These are phyloP conservation scores for Boletus tylopilopsis DNA, from an alignment of 768 basidiomycete genomes.

Conservation along the genomic window DNA sequence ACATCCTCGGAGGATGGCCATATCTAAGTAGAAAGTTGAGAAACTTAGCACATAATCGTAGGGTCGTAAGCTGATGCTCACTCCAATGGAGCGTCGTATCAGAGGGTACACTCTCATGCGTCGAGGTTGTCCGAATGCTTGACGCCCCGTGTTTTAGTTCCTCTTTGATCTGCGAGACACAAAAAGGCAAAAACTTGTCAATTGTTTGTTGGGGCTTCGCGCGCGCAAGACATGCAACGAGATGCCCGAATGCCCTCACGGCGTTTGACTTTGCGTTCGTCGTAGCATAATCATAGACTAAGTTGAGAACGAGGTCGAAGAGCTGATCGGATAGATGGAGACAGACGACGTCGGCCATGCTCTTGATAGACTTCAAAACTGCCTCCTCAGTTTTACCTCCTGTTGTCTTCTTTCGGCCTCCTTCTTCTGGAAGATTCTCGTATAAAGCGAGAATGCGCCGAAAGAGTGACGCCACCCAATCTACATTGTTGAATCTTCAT, in stretches of 20 bases:
- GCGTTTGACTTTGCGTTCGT: slow-evolving; percentile 87
- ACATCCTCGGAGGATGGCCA: slow-evolving; percentile 79
- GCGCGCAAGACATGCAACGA: slow-evolving; percentile 80
- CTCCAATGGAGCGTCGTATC: slow-evolving; percentile 95
- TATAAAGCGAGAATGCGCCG: slow-evolving; percentile 77
- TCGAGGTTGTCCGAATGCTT: slow-evolving; percentile 75
- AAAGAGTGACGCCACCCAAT: slow-evolving; percentile 79
- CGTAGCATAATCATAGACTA: slow-evolving; percentile 85
- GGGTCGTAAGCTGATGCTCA: slow-evolving; percentile 33
- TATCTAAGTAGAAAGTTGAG: slow-evolving; percentile 42
- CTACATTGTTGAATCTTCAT: slow-evolving; percentile 34
- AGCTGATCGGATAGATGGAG: slow-evolving; percentile 60
- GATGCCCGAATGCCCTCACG: slow-evolving; percentile 85
- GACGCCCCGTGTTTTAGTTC: slow-evolving; percentile 92
- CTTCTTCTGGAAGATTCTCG: slow-evolving; percentile 94
- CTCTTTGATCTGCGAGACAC: slow-evolving; percentile 69
- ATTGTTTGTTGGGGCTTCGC: slow-evolving; percentile 74
- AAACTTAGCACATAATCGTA: not conserved
- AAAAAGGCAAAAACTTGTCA: slow-evolving; percentile 76
- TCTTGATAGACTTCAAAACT: slow-evolving; percentile 74
- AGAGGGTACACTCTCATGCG: slow-evolving; percentile 68
- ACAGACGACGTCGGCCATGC: slow-evolving; percentile 78
- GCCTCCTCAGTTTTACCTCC: slow-evolving; percentile 78
- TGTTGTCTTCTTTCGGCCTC: slow-evolving; percentile 79
- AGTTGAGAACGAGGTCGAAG: slow-evolving; percentile 80